Conservation (phyloP, 495 filamentous ascomycete genomes). For the Aspergillus conjunctus region DNA sequence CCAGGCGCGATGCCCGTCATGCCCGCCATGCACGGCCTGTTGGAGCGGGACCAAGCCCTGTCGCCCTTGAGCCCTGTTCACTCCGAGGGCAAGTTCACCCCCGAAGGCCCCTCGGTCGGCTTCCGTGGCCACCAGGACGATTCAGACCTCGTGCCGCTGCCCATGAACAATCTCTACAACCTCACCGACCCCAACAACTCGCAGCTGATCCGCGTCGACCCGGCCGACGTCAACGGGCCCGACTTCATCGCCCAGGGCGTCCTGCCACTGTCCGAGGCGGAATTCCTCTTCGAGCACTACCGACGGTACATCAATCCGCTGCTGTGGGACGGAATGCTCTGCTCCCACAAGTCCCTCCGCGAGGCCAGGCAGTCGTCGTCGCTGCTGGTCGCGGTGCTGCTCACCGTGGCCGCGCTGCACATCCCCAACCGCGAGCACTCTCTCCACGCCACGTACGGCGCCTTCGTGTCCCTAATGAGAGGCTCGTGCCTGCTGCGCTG, state of each 20-base stretch:
- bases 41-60: neutral
- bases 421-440: slow-evolving; percentile 29
- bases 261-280: slow-evolving; percentile 35
- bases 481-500: slow-evolving; percentile 36
- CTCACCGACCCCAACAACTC: slow-evolving; percentile 41
- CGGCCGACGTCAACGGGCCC: slow-evolving; percentile 19
- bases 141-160: slow-evolving; percentile 34
- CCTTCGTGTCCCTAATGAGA: slow-evolving; percentile 36
- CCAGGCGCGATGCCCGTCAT: neutral
- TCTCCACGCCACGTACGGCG: slow-evolving; percentile 36
- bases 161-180: slow-evolving; percentile 46
- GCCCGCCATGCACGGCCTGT: neutral
- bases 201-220: slow-evolving; percentile 23
- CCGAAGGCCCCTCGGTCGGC: slow-evolving; percentile 23
- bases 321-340: slow-evolving; percentile 38
- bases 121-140: slow-evolving; percentile 14
- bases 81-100: slow-evolving; percentile 3
- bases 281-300: slow-evolving; percentile 34
- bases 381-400: slow-evolving; percentile 36
- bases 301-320: slow-evolving; percentile 37
- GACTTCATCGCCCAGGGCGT: slow-evolving; percentile 42
- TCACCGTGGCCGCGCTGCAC: slow-evolving; percentile 41
- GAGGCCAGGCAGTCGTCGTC: slow-evolving; percentile 35
- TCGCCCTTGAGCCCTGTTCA: slow-evolving; percentile 36
- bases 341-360: slow-evolving; percentile 26